Percentiles rank a stretch among this genome's conserved stretches.
Conservation (phyloP, 192 early-diverging fungal species). For the Rhizophagus sp. region DNA sequence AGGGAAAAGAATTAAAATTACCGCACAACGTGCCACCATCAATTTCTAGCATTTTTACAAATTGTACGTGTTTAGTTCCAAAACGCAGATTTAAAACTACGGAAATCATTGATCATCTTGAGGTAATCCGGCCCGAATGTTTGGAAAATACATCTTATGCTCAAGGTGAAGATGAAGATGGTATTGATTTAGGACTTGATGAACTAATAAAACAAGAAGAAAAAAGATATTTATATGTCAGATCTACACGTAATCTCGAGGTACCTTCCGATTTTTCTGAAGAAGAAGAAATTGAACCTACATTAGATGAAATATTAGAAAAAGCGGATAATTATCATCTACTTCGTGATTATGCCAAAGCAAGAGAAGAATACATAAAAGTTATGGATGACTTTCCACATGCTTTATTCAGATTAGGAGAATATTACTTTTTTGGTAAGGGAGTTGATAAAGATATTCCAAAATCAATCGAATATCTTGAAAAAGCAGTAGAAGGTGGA, state of each 20-base stretch:
- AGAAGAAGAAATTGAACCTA: conserved; percentile 7
- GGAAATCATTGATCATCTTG: conserved; percentile 24
- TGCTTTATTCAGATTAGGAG: conserved; percentile 8
- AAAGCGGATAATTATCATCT: neutral
- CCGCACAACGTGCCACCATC: neutral
- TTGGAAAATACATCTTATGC: neutral
- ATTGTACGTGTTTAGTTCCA: neutral
- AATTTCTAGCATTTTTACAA: conserved; percentile 16
- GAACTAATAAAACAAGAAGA: neutral
- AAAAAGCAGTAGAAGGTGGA: conserved; percentile 10
- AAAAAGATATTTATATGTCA: neutral
- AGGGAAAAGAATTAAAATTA: conserved; percentile 7
- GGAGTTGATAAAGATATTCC: neutral
- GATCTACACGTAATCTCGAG: neutral
- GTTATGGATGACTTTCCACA: neutral
- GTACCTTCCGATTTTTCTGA: conserved; percentile 12
- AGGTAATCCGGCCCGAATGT: conserved; percentile 21
- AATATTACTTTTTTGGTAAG: conserved; percentile 29
- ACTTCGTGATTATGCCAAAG: neutral
- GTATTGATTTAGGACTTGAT: neutral
- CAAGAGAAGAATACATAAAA: neutral
- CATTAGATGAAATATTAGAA: conserved; percentile 24
- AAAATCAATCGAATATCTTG: conserved; percentile 18
- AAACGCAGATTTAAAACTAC: conserved; percentile 9
- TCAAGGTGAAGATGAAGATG: neutral